Conservation (phyloP, 352 stramenopile genomes). For the Phytophthora uliginosa region DNA sequence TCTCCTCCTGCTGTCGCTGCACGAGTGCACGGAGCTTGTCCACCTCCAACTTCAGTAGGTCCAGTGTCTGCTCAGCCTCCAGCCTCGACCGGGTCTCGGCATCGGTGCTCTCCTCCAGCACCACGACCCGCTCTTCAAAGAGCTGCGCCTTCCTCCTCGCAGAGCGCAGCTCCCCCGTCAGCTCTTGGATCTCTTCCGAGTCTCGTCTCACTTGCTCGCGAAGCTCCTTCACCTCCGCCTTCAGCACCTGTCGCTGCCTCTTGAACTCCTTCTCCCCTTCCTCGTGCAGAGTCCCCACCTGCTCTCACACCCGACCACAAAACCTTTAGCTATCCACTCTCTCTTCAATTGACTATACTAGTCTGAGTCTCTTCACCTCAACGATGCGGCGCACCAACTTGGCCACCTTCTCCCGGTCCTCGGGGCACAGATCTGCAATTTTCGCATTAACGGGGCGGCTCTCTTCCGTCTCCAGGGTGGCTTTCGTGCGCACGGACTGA, state of each 20-base stretch:
- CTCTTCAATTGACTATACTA: no score
- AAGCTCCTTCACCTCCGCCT: constrained; percentile 65
- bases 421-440: constrained; percentile 77
- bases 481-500: constrained; percentile 67
- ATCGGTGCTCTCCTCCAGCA: constrained; percentile 72
- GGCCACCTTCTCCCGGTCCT: constrained; percentile 85
- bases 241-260: constrained; percentile 44
- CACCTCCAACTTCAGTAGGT: constrained; percentile 76
- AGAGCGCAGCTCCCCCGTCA: constrained; percentile 59
- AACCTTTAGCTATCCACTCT: constrained; percentile 7
- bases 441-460: constrained; percentile 33
- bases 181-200: constrained; percentile 54
- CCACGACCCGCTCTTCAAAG: constrained; percentile 61
- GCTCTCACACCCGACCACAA: background rate
- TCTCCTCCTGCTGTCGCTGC: constrained; percentile 56
- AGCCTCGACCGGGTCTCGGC: constrained; percentile 58
- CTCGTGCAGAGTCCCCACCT: constrained; percentile 66
- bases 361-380: constrained; percentile 60
- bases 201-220: constrained; percentile 56
- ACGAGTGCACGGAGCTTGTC: constrained; percentile 75
- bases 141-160: constrained; percentile 38
- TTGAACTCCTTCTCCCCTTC: constrained; percentile 63
- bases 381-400: constrained; percentile 83
- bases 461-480: constrained; percentile 51
- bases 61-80: constrained; percentile 72